These are phyloP conservation scores for Debaryomyces psychrophilus DNA, from an alignment of 1,139 yeast species.

Conservation along the genomic window DNA sequence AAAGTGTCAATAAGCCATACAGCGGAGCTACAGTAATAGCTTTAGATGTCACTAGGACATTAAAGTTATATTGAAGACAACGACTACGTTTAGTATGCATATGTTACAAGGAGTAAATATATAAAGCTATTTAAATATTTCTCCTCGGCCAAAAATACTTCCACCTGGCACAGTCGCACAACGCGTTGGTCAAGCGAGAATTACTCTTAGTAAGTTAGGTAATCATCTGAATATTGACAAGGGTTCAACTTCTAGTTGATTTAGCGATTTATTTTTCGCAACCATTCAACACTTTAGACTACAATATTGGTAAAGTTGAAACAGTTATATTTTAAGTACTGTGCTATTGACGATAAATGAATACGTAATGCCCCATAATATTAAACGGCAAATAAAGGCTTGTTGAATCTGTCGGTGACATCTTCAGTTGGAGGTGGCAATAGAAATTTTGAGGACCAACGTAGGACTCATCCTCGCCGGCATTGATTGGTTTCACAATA, in stretches of 20 bases:
- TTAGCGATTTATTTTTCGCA: background rate
- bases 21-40: background rate
- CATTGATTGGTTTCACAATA: conserved; percentile 13
- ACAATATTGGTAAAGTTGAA: background rate
- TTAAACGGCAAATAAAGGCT: conserved; percentile 3
- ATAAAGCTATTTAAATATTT: no score
- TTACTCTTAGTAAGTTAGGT: no score
- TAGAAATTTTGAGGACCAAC: no score
- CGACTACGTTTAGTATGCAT: no score
- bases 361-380: background rate
- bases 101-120: no score
- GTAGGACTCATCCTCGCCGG: conserved; percentile 3
- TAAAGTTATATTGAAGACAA: no score
- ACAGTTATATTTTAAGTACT: background rate
- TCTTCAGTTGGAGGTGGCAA: conserved; percentile 1
- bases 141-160: no score
- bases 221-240: no score
- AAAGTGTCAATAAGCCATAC: background rate
- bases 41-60: no score
- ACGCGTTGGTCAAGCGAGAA: no score
- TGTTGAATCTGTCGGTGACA: conserved; percentile 1
- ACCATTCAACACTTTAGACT: background rate
- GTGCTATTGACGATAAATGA: background rate
- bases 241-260: background rate
- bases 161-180: no score